Percentiles rank a stretch among this genome's conserved stretches.
phyloP scores from a whole-genome alignment of 805 yeast species.

The Komagataella ulmi region DNA sequence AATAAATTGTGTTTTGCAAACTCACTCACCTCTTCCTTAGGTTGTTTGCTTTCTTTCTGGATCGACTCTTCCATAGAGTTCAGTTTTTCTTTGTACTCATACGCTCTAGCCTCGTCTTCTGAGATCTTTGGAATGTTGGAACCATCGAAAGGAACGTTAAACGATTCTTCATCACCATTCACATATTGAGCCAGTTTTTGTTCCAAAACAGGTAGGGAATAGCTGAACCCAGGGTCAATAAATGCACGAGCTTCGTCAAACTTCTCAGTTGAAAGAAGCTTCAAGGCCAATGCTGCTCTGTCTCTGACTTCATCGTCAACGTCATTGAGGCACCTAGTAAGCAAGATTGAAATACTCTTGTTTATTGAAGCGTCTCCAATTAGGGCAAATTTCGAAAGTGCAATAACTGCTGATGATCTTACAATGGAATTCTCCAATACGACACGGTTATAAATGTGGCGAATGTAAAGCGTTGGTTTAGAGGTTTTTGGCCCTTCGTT shows the following conservation, averaged over 20 bases:
- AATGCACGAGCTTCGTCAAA: slow-evolving; percentile 29
- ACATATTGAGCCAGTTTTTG: slow-evolving; percentile 63
- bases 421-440: slow-evolving; percentile 92
- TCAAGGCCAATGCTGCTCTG: slow-evolving; percentile 80
- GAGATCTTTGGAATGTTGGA: slow-evolving; percentile 49
- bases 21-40: slow-evolving; percentile 14
- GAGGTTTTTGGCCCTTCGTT: slow-evolving; percentile 84
- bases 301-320: slow-evolving; percentile 96
- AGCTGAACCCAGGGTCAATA: slow-evolving; percentile 54
- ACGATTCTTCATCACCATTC: slow-evolving; percentile 32
- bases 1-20: slow-evolving; percentile 19
- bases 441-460: slow-evolving; percentile 94
- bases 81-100: slow-evolving; percentile 43
- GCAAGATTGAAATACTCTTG: slow-evolving; percentile 58
- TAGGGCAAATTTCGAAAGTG: slow-evolving; percentile 82
- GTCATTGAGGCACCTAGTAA: slow-evolving; percentile 77
- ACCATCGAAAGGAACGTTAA: slow-evolving; percentile 55
- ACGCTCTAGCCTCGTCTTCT: slow-evolving; percentile 56
- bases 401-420: slow-evolving; percentile 90
- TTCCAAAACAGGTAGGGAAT: slow-evolving; percentile 70
- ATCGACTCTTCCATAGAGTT: slow-evolving; percentile 15
- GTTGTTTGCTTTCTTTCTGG: slow-evolving; percentile 19
- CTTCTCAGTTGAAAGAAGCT: slow-evolving; percentile 35
- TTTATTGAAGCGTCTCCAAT: slow-evolving; percentile 56
- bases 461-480: slow-evolving; percentile 80